These are phyloP conservation scores for Colletotrichum sp. DNA, from an alignment of 2,329 filamentous ascomycete genomes.

Conservation along the genomic window DNA sequence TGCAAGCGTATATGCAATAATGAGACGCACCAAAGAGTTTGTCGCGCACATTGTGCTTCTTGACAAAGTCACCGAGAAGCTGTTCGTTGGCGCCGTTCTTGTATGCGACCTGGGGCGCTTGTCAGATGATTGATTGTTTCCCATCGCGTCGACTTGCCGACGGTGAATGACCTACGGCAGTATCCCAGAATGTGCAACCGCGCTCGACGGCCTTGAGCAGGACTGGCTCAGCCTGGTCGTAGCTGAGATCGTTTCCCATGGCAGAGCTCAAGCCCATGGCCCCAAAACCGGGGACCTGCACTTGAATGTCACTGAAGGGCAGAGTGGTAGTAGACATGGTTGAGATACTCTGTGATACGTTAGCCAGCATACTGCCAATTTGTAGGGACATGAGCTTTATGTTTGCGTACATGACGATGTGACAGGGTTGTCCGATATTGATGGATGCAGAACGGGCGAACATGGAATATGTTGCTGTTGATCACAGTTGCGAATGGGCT, in stretches of 20 bases:
- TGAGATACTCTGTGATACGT: too few relatives aligned
- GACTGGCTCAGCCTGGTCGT: slow-evolving; percentile 52
- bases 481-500: too few relatives aligned
- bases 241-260: slow-evolving; percentile 43
- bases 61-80: slow-evolving; percentile 53
- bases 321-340: slow-evolving; percentile 28
- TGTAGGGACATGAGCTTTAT: too few relatives aligned
- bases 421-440: too few relatives aligned
- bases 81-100: slow-evolving; percentile 53
- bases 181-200: slow-evolving; percentile 51
- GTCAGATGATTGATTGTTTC: neutral
- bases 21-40: slow-evolving; percentile 49
- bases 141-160: neutral
- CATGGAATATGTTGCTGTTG: too few relatives aligned
- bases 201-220: slow-evolving; percentile 52
- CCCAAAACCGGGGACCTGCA: slow-evolving; percentile 50
- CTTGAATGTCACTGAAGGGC: slow-evolving; percentile 40
- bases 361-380: too few relatives aligned
- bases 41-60: slow-evolving; percentile 53
- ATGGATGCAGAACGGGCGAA: too few relatives aligned
- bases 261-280: slow-evolving; percentile 53
- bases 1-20: too few relatives aligned
- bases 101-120: slow-evolving; percentile 45
- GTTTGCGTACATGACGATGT: too few relatives aligned
- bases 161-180: slow-evolving; percentile 36